A percentile compares a stretch with the other conserved stretches of the same genome.
Conservation (phyloP, 2,329 filamentous ascomycete genomes). For the Cytospora mali region DNA sequence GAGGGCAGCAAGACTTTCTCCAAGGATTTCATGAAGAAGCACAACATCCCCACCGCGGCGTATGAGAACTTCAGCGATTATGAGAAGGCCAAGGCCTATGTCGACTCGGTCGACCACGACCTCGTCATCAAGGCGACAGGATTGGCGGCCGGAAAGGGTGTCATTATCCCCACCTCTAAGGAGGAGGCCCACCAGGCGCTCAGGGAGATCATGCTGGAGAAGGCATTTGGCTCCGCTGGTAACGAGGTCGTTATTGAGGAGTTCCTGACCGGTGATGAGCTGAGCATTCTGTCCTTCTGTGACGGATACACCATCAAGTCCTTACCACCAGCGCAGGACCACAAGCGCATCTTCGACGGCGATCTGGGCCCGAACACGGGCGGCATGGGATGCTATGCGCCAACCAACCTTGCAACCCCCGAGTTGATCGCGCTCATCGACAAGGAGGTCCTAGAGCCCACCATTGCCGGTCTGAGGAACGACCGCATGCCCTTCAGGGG, state of each 20-base stretch:
- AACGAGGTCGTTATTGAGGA: slow-evolving; percentile 96
- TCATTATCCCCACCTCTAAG: slow-evolving; percentile 82
- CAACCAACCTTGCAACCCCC: slow-evolving; percentile 77
- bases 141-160: slow-evolving; percentile 91
- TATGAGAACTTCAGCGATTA: slow-evolving; percentile 89
- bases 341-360: slow-evolving; percentile 91
- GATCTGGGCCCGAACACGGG: slow-evolving; percentile 93
- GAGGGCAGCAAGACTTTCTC: slow-evolving; percentile 97
- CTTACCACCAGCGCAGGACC: slow-evolving; percentile 90
- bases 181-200: slow-evolving; percentile 81
- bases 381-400: slow-evolving; percentile 96
- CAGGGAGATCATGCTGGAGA: slow-evolving; percentile 86
- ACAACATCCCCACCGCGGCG: slow-evolving; percentile 85
- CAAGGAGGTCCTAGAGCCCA: slow-evolving; percentile 82
- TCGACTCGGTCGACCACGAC: slow-evolving; percentile 70
- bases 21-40: slow-evolving; percentile 95
- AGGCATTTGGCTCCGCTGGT: slow-evolving; percentile 83
- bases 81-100: slow-evolving; percentile 70
- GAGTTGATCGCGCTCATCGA: slow-evolving; percentile 79
- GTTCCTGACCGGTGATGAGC: slow-evolving; percentile 85
- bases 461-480: slow-evolving; percentile 81
- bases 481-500: slow-evolving; percentile 76
- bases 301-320: slow-evolving; percentile 85
- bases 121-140: slow-evolving; percentile 95
- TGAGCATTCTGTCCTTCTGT: slow-evolving; percentile 88